phyloP scores from a whole-genome alignment of 805 yeast genomes.

The Suhomyces pyralidae region DNA sequence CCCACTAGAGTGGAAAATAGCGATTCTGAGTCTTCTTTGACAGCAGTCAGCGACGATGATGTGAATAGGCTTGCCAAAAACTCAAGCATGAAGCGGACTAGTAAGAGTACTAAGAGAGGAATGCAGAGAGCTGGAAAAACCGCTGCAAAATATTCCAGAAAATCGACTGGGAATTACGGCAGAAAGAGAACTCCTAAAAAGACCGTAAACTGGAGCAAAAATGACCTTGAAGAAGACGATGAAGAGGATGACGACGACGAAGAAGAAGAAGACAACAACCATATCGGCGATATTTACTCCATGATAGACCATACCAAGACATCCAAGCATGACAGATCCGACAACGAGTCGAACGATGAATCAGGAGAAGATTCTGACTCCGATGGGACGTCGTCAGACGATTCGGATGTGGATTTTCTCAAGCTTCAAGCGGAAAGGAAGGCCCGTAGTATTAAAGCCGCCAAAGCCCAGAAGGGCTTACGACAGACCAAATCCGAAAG shows the following conservation, averaged over 20 bases:
- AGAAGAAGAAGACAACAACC: slow-evolving; percentile 10
- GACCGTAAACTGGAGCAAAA: slow-evolving; percentile 21
- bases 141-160: slow-evolving; percentile 2
- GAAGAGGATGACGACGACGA: slow-evolving; percentile 14
- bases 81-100: slow-evolving; percentile 4
- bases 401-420: slow-evolving; percentile 69
- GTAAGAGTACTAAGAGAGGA: slow-evolving; percentile 1
- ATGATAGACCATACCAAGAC: not conserved
- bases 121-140: slow-evolving; percentile 10
- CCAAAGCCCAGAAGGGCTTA: slow-evolving; percentile 26
- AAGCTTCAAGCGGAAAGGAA: slow-evolving; percentile 67
- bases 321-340: not conserved
- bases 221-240: slow-evolving; percentile 14
- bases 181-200: slow-evolving; percentile 23
- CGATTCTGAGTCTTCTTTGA: slow-evolving; percentile 40
- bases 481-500: slow-evolving; percentile 2
- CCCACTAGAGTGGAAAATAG: slow-evolving; percentile 8
- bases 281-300: slow-evolving; percentile 1
- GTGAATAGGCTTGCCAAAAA: slow-evolving; percentile 10
- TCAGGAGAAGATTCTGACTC: slow-evolving; percentile 31
- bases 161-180: slow-evolving; percentile 7
- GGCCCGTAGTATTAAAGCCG: slow-evolving; percentile 52
- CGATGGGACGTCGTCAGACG: slow-evolving; percentile 46
- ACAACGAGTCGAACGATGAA: slow-evolving; percentile 23
- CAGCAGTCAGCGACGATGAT: slow-evolving; percentile 35